These are phyloP conservation scores for Ophiocordyceps sinensis DNA, from an alignment of 2,329 filamentous ascomycete genomes.

Conservation along the genomic window DNA sequence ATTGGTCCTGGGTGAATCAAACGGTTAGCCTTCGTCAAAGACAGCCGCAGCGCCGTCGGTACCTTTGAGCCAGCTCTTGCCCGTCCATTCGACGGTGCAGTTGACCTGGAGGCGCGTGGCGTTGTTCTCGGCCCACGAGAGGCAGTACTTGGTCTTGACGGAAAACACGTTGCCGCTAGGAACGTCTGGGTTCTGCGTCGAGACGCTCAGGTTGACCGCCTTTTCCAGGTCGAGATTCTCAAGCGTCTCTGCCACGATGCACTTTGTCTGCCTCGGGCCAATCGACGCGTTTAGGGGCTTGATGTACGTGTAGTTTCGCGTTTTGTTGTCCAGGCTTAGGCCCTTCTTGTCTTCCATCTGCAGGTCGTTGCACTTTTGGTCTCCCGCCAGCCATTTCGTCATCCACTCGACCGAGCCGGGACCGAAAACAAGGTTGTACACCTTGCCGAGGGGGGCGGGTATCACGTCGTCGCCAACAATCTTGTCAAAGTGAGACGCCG, in stretches of 20 bases:
- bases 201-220: conserved; percentile 65
- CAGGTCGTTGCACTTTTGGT: conserved; percentile 83
- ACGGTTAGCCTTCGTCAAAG: not conserved
- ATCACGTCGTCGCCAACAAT: conserved; percentile 75
- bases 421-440: conserved; percentile 82
- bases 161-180: conserved; percentile 85
- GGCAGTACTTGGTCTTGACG: conserved; percentile 86
- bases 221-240: conserved; percentile 80
- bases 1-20: conserved; percentile 58
- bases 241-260: conserved; percentile 73
- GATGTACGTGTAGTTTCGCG: conserved; percentile 71
- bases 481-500: conserved; percentile 68
- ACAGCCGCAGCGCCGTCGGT: no score
- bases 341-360: conserved; percentile 76
- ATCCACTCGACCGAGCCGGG: conserved; percentile 67
- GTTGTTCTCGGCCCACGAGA: conserved; percentile 84
- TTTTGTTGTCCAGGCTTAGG: conserved; percentile 58
- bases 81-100: conserved; percentile 87
- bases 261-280: conserved; percentile 89
- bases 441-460: conserved; percentile 75
- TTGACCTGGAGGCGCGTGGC: conserved; percentile 74
- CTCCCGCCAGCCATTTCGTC: conserved; percentile 68
- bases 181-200: conserved; percentile 85
- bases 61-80: conserved; percentile 98
- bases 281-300: conserved; percentile 77